These are phyloP conservation scores for Starmera stellimalicola DNA, from an alignment of 1,139 yeast species.

Conservation along the genomic window DNA sequence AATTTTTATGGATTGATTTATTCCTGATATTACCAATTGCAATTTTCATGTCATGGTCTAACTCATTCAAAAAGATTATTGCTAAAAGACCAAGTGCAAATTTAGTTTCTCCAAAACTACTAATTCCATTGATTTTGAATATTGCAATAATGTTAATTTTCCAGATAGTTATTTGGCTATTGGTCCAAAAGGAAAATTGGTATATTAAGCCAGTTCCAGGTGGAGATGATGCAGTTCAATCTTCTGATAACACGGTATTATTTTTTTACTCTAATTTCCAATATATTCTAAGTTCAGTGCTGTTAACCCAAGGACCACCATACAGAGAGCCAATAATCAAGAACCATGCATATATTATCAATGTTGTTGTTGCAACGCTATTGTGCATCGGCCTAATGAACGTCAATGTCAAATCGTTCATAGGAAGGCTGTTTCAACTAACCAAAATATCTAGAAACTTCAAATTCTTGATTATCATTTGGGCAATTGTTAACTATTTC, in stretches of 20 bases:
- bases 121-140: conserved; percentile 72
- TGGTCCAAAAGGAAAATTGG: conserved; percentile 58
- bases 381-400: conserved; percentile 43
- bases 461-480: conserved; percentile 37
- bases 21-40: conserved; percentile 89
- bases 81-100: conserved; percentile 88
- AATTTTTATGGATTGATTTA: conserved; percentile 87
- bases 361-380: conserved; percentile 40
- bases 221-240: conserved; percentile 72
- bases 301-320: conserved; percentile 91
- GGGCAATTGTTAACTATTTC: conserved; percentile 42
- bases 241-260: conserved; percentile 82
- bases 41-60: conserved; percentile 95
- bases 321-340: conserved; percentile 68
- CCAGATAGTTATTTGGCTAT: conserved; percentile 61
- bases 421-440: conserved; percentile 69
- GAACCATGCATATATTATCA: conserved; percentile 63
- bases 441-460: conserved; percentile 48
- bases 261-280: conserved; percentile 81
- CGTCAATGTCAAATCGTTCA: conserved; percentile 36
- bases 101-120: conserved; percentile 77
- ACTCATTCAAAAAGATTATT: conserved; percentile 55
- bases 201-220: conserved; percentile 77
- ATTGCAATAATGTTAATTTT: conserved; percentile 51
- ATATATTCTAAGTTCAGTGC: conserved; percentile 74